Evolutionary conservation across 371 early-diverging fungal species (phyloP).

Genomic region (Entomophthora muscae): DNA sequence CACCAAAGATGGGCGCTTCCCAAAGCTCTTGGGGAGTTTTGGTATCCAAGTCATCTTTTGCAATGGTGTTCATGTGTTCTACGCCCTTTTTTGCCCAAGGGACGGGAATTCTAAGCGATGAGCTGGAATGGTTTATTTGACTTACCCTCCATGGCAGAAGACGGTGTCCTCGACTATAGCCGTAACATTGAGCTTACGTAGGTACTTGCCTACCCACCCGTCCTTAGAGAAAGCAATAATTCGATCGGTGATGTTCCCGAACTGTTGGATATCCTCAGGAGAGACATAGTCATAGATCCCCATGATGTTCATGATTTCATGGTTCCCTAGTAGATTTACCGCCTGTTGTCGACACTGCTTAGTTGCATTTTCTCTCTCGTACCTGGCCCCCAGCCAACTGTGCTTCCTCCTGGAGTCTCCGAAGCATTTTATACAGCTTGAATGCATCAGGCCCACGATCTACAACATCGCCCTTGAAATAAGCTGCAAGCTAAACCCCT

Average conservation of each 20-base stretch:
- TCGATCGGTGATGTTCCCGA: constrained; percentile 35
- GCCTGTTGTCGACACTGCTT: constrained; percentile 15
- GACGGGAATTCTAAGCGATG: constrained; percentile 20
- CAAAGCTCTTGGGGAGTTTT: constrained; percentile 7
- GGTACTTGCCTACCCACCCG: constrained; percentile 46
- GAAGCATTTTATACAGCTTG: constrained; percentile 33
- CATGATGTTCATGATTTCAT: constrained; percentile 57
- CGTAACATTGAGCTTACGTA: constrained; percentile 31
- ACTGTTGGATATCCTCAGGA: constrained; percentile 33
- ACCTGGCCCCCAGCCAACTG: constrained; percentile 27
- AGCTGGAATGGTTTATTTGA: not conserved
- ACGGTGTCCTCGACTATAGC: constrained; percentile 37
- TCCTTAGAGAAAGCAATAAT: constrained; percentile 28
- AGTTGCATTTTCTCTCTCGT: not conserved
- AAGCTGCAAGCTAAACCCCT: constrained; percentile 1
- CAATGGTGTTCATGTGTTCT: constrained; percentile 27
- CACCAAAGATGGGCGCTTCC: constrained; percentile 22
- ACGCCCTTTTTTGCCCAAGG: constrained; percentile 25
- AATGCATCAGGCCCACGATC: constrained; percentile 60
- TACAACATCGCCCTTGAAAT: constrained; percentile 43
- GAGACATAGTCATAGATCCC: constrained; percentile 57
- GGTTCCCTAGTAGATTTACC: constrained; percentile 37
- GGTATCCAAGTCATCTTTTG: constrained; percentile 12
- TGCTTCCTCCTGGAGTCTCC: constrained; percentile 37
- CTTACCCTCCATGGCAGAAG: constrained; percentile 50